Evolutionary conservation across 225 moss, liverwort and hornwort species (phyloP), one percentile per base, ranked within the genome.

Genomic region (Polytrichum commune): DNA sequence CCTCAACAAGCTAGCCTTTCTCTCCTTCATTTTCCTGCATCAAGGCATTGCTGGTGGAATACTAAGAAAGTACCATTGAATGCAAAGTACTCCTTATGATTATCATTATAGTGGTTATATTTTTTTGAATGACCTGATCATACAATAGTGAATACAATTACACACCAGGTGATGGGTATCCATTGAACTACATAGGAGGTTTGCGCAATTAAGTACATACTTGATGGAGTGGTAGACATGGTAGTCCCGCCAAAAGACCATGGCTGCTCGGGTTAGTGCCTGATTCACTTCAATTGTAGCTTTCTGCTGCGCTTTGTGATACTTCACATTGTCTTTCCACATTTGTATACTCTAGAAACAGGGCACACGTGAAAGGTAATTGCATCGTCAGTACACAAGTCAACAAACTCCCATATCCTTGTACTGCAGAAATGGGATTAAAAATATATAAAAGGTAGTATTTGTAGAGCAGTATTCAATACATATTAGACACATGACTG

Each of bases 201-300:
- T n/a, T 33, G 68, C 55, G n/a, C 8, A 72, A 30, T 18, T 64
- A 13, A 25, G 55, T 80, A 86, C 89, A 91, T 88, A 98, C 98
- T 95, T 95, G 72, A 98, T 88, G 82, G 98, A 88, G 81, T 95
- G 80, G 78, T 89, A 93, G 55, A 92, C 86, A 82, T 98, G 98
- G 89, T 90, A 87, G 72, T 98, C 98, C 80, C 92, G 92, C 98
- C 98, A 98, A 73, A 98, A 98, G 30, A 98, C 98, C 98, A 98
- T 98, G 25, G 98, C 98, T 76, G 98, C 98, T 80, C 94, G 90
- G 74, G 93, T 91, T 29, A 98, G 92, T 71, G 95, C 98, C 77
- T 98, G 94, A 70, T 93, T 98, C 38, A 98, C 93, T 90, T 95
- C 98, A 73, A 90, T 72, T 68, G 84, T 90, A 79, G 98, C 95